phyloP scores from a whole-genome alignment of 352 stramenopile species.

The Phytophthora kernoviae region DNA sequence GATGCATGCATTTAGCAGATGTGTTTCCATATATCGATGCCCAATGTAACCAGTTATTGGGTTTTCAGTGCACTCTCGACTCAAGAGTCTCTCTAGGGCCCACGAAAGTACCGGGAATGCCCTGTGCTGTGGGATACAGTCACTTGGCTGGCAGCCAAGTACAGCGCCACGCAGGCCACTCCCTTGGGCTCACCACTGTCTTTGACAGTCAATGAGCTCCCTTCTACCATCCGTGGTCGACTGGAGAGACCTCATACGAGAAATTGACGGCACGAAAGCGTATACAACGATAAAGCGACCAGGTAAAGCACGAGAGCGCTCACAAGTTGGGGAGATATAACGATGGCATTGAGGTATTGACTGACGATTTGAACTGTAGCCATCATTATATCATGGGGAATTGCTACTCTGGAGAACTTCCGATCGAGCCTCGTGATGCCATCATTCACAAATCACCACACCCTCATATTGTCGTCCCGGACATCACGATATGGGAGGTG shows the following conservation, averaged over 20 bases:
- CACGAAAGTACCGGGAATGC: constrained; percentile 1
- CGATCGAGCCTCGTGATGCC: not conserved
- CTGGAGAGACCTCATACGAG: not conserved
- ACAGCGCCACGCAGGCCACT: too few species aligned
- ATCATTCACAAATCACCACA: constrained; percentile 48
- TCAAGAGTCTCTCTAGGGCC: too few species aligned
- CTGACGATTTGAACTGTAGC: not conserved
- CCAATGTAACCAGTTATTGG: too few species aligned
- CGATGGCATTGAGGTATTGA: not conserved
- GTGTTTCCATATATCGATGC: too few species aligned
- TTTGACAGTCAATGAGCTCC: not conserved
- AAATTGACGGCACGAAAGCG: not conserved
- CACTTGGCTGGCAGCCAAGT: too few species aligned
- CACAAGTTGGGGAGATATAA: not conserved
- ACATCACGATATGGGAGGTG: constrained; percentile 45
- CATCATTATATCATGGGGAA: constrained; percentile 1
- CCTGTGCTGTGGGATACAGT: not conserved
- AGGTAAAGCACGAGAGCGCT: not conserved
- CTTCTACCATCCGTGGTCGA: not conserved
- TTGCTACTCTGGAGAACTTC: constrained; percentile 1
- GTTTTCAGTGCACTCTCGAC: too few species aligned
- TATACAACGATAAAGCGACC: not conserved
- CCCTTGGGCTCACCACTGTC: too few species aligned
- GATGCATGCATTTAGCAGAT: too few species aligned
- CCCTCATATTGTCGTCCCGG: constrained; percentile 23